Percentiles rank a stretch among this genome's conserved stretches.
These are phyloP conservation scores for Plasmodium cynomolgi DNA, from an alignment of 169 alveolate genomes.

Conservation along the genomic window DNA sequence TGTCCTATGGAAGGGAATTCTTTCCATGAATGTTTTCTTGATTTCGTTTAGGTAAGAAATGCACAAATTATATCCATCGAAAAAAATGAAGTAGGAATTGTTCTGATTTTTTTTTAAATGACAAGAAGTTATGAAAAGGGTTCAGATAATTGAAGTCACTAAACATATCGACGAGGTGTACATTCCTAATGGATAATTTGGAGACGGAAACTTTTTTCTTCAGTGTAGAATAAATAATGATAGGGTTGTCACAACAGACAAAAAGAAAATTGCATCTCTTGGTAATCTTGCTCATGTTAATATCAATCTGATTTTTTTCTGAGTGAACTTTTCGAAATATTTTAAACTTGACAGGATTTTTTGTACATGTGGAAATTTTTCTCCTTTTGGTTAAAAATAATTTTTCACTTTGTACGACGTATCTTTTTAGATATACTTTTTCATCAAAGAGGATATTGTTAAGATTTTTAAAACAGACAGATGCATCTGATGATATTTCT, in stretches of 20 bases:
- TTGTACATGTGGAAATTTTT: conserved; percentile 30
- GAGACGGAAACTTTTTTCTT: conserved; percentile 52
- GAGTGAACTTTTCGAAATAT: conserved; percentile 15
- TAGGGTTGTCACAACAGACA: conserved; percentile 59
- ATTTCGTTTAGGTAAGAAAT: conserved; percentile 63
- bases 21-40: conserved; percentile 20
- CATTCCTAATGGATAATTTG: conserved; percentile 58
- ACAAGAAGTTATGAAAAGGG: conserved; percentile 55
- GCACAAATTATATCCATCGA: conserved; percentile 33
- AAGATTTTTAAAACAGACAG: conserved; percentile 12
- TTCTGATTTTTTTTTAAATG: conserved; percentile 61
- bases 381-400: conserved; percentile 33
- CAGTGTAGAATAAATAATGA: conserved; percentile 42
- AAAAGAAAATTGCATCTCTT: conserved; percentile 53
- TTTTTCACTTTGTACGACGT: conserved; percentile 28
- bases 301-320: conserved; percentile 48
- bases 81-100: conserved; percentile 54
- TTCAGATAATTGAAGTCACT: conserved; percentile 66
- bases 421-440: conserved; percentile 38
- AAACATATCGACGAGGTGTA: conserved; percentile 49
- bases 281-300: conserved; percentile 12
- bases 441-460: conserved; percentile 64
- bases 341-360: conserved; percentile 24
- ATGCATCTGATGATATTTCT: conserved; percentile 2
- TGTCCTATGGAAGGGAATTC: conserved; percentile 72